Conservation (phyloP, 768 basidiomycete genomes). For the Myochromella boudieri region DNA sequence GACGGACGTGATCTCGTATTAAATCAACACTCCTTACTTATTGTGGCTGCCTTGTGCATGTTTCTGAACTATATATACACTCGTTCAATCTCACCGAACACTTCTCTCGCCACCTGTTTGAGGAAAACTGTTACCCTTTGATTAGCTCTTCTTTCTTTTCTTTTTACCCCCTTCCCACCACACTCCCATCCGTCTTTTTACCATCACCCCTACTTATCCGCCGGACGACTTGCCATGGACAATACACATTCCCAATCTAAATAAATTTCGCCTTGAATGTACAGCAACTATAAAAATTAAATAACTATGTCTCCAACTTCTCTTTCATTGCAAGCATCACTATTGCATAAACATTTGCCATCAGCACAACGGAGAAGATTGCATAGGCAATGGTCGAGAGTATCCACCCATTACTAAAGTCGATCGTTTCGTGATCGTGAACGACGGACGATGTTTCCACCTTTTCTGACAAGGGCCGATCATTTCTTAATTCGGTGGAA, state of each 20-base stretch:
- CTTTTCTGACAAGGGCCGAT: constrained; percentile 8
- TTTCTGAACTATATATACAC: not conserved
- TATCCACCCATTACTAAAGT: constrained; percentile 39
- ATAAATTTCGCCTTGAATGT: not conserved
- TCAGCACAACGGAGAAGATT: constrained; percentile 45
- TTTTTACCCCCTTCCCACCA: constrained; percentile 8
- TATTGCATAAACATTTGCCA: constrained; percentile 55
- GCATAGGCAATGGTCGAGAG: constrained; percentile 42
- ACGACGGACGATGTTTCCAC: constrained; percentile 9
- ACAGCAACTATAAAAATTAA: not conserved
- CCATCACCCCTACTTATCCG: not conserved
- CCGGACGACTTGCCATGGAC: not conserved
- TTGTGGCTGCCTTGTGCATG: not conserved
- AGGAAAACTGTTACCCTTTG: not conserved
- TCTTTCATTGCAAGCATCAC: constrained; percentile 38
- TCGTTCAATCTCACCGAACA: not conserved
- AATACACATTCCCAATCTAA: not conserved
- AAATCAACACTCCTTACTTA: constrained; percentile 22
- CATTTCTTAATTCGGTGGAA: not conserved
- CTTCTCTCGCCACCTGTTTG: not conserved
- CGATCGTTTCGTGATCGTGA: constrained; percentile 23
- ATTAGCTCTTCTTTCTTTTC: constrained; percentile 13
- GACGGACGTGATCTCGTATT: constrained; percentile 67
- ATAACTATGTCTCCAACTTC: not conserved
- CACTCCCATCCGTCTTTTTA: not conserved